Evolutionary conservation across 768 basidiomycete species (phyloP).

Genomic region (Gymnopilus dilepis): DNA sequence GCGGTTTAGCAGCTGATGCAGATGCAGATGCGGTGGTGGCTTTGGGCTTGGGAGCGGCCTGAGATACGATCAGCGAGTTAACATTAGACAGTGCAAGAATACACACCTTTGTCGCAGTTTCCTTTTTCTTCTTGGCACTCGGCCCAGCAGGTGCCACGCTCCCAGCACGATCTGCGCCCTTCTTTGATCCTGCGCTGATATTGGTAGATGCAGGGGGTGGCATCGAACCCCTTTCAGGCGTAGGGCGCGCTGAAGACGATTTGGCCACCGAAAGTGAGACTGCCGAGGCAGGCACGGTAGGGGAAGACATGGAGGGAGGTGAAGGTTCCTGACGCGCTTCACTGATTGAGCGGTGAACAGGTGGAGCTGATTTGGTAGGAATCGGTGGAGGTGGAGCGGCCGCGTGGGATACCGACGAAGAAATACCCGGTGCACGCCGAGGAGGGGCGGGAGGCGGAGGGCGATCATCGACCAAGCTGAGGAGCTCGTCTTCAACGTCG

Average conservation of each 20-base stretch:
- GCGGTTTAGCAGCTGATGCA: conserved; percentile 16
- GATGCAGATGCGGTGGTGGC: conserved; percentile 24
- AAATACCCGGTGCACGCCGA: conserved; percentile 24
- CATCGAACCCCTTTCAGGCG: conserved; percentile 61
- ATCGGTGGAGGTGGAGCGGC: conserved; percentile 1
- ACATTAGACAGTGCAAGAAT: background rate
- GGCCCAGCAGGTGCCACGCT: conserved; percentile 25
- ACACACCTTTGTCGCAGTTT: conserved; percentile 43
- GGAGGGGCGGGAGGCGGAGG: conserved; percentile 15
- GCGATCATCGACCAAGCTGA: conserved; percentile 69
- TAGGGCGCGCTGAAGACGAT: conserved; percentile 27
- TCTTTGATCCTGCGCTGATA: conserved; percentile 23
- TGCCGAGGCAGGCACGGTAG: conserved; percentile 20
- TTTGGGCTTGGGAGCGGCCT: conserved; percentile 24
- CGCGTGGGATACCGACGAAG: conserved; percentile 24
- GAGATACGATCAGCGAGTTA: background rate
- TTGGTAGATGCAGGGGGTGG: conserved; percentile 50
- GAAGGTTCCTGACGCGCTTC: conserved; percentile 21
- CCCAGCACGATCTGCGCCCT: conserved; percentile 27
- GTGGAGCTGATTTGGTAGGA: conserved; percentile 16
- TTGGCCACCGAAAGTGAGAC: conserved; percentile 18
- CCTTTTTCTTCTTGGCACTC: conserved; percentile 47
- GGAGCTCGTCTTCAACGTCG: conserved; percentile 69
- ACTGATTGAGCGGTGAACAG: conserved; percentile 19
- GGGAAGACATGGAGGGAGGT: conserved; percentile 19